These are phyloP conservation scores for Porodaedalea pini DNA, from an alignment of 1,284 basidiomycete genomes.

Conservation along the genomic window DNA sequence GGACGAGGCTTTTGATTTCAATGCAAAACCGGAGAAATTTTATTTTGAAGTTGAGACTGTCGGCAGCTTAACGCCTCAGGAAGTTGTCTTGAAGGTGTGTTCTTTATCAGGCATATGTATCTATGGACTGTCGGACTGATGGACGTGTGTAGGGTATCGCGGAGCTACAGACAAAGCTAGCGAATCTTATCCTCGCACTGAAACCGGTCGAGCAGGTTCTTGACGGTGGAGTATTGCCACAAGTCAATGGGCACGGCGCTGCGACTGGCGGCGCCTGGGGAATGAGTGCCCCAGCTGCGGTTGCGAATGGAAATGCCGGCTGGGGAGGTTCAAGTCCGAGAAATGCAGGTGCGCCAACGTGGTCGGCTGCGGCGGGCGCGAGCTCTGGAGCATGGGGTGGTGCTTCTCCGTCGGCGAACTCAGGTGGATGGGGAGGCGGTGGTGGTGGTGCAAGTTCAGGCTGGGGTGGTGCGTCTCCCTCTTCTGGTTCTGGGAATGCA, in stretches of 20 bases:
- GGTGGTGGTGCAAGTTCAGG: constrained; percentile 25
- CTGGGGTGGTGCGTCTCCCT: constrained; percentile 27
- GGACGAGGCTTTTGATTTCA: constrained; percentile 81
- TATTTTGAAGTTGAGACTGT: constrained; percentile 92
- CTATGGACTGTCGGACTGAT: not conserved
- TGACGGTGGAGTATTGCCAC: not conserved
- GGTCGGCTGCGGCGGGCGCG: constrained; percentile 24
- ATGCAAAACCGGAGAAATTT: constrained; percentile 82
- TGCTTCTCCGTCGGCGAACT: not conserved
- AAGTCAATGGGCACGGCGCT: constrained; percentile 26
- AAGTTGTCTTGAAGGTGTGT: constrained; percentile 80
- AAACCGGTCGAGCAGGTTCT: constrained; percentile 49
- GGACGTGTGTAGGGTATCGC: constrained; percentile 62
- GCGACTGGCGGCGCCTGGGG: constrained; percentile 29
- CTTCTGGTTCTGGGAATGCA: not conserved
- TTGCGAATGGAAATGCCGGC: constrained; percentile 5
- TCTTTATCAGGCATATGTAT: not conserved
- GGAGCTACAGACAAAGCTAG: constrained; percentile 80
- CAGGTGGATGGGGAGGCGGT: constrained; percentile 23
- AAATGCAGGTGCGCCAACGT: constrained; percentile 25
- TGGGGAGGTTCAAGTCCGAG: constrained; percentile 28
- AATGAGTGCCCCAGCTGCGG: not conserved
- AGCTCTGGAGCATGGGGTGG: constrained; percentile 23
- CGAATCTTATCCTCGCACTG: constrained; percentile 72
- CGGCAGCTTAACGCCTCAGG: constrained; percentile 83